A percentile compares a stretch with the other conserved stretches of the same genome.
phyloP scores from a whole-genome alignment of 805 yeast genomes.

The Spathaspora gorwiae region DNA sequence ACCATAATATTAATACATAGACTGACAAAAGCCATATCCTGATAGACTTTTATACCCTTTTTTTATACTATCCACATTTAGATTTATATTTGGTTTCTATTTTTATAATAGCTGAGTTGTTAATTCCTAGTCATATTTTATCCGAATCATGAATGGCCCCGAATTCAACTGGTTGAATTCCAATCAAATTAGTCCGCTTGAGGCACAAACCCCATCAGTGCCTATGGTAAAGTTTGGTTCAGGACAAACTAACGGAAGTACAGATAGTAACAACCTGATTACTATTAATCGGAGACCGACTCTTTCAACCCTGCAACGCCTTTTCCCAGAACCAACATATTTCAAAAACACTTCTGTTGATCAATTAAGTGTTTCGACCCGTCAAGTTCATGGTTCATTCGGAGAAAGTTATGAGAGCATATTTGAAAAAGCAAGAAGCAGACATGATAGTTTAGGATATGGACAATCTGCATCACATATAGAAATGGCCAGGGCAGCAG shows the following conservation, averaged over 20 bases:
- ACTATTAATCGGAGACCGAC: not conserved
- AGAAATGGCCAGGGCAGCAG: not conserved
- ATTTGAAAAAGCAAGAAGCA: not conserved
- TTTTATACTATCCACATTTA: too few species aligned
- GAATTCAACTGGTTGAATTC: conserved; percentile 53
- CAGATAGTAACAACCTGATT: not conserved
- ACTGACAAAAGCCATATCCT: too few species aligned
- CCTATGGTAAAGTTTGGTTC: not conserved
- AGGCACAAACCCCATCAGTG: not conserved
- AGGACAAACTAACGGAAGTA: not conserved
- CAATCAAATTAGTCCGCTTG: not conserved
- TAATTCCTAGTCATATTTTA: too few species aligned
- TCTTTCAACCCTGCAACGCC: not conserved
- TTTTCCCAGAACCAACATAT: conserved; percentile 6
- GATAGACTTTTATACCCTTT: too few species aligned
- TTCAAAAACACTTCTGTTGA: conserved; percentile 12
- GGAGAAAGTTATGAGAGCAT: conserved; percentile 4
- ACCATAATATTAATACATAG: too few species aligned
- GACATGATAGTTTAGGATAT: conserved; percentile 1
- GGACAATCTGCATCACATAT: not conserved
- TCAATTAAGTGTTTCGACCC: conserved; percentile 3
- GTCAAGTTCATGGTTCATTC: conserved; percentile 1
- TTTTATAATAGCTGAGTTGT: too few species aligned
- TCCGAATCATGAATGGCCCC: conserved; percentile 19
- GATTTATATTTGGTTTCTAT: too few species aligned